These are phyloP conservation scores for Pseudogymnoascus sp. DNA, from an alignment of 2,329 filamentous ascomycete species.

Conservation along the genomic window DNA sequence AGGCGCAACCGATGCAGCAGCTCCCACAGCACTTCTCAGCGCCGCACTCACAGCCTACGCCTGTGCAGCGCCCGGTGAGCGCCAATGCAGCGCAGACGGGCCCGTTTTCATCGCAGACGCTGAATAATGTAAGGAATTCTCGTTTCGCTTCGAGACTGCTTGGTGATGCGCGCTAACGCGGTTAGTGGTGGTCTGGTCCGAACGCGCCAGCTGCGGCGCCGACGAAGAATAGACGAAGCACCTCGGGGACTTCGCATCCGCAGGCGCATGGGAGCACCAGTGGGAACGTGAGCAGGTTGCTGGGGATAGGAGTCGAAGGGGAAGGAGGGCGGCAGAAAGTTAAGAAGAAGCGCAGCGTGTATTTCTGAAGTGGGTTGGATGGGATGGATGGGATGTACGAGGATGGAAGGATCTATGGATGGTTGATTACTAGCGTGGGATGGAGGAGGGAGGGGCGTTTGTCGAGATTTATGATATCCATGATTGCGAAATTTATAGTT, in stretches of 20 bases:
- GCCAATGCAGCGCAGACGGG: constrained; percentile 12
- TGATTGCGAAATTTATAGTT: background rate
- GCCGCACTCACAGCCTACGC: constrained; percentile 22
- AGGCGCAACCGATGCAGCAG: constrained; percentile 8
- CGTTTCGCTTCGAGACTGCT: background rate
- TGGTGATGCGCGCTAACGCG: background rate
- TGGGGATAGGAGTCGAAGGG: background rate
- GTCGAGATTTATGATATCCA: constrained; percentile 7
- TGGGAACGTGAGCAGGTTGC: background rate
- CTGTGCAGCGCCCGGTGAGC: constrained; percentile 23
- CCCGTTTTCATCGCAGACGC: constrained; percentile 9
- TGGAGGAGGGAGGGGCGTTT: background rate
- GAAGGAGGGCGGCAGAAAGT: constrained; percentile 6
- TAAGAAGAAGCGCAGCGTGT: constrained; percentile 10
- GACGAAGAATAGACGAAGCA: background rate
- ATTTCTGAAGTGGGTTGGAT: background rate
- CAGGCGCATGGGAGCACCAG: background rate
- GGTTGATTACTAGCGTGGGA: background rate
- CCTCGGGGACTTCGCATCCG: background rate
- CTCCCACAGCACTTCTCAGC: constrained; percentile 23
- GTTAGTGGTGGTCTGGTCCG: constrained; percentile 3
- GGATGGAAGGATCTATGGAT: background rate
- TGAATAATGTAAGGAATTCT: constrained; percentile 10
- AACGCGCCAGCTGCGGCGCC: background rate
- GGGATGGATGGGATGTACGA: background rate